phyloP scores from a whole-genome alignment of 164 flowering plant species.

The Magnolia kwangsiensis region DNA sequence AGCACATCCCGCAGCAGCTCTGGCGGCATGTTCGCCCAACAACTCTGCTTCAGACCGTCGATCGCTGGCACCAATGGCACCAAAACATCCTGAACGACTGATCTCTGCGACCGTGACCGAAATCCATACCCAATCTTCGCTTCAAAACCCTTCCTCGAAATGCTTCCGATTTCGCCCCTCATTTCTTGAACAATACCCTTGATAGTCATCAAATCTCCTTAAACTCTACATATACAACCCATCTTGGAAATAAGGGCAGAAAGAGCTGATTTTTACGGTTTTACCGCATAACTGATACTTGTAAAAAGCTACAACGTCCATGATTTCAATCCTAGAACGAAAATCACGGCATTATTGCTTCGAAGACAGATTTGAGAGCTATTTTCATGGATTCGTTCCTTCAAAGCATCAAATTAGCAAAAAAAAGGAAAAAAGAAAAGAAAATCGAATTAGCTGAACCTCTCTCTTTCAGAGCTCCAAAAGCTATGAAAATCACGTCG shows the following conservation, averaged over 20 bases:
- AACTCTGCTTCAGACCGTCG: slow-evolving; percentile 45
- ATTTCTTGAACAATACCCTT: slow-evolving; percentile 65
- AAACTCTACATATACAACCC: neutral
- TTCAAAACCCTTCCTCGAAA: slow-evolving; percentile 68
- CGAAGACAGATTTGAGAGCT: slow-evolving; percentile 4
- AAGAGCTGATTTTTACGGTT: neutral
- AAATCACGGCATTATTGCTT: slow-evolving; percentile 1
- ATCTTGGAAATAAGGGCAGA: neutral
- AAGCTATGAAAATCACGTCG: slow-evolving; percentile 2
- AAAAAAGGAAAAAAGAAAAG: neutral
- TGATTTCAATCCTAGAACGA: neutral
- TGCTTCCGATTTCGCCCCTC: slow-evolving; percentile 69
- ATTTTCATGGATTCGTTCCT: slow-evolving; percentile 1
- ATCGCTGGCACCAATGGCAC: slow-evolving; percentile 7
- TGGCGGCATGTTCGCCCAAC: slow-evolving; percentile 84
- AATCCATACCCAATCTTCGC: slow-evolving; percentile 53
- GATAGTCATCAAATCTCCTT: slow-evolving; percentile 31
- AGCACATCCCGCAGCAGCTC: slow-evolving; percentile 82
- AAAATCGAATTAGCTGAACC: neutral
- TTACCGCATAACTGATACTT: neutral
- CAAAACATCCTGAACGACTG: slow-evolving; percentile 47
- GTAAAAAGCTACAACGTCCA: neutral
- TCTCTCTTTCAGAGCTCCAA: neutral
- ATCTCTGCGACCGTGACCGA: slow-evolving; percentile 65
- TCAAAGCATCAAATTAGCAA: neutral